These are phyloP conservation scores for Dioscorea alata DNA, from an alignment of 106 monocot species.

Conservation along the genomic window DNA sequence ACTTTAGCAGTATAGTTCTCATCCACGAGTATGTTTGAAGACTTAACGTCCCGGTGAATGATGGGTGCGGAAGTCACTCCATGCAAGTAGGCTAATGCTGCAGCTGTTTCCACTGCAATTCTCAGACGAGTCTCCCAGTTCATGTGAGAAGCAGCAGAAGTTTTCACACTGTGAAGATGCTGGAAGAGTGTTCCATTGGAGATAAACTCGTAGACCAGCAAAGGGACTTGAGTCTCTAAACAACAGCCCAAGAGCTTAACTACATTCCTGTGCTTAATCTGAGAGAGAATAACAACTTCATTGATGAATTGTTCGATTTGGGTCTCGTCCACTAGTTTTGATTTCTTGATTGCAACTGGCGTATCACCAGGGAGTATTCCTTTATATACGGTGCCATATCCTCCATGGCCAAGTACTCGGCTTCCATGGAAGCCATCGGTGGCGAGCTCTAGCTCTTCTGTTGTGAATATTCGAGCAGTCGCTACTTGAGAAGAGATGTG, in stretches of 20 bases:
- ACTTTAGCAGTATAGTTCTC: slow-evolving; percentile 35
- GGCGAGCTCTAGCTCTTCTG: slow-evolving; percentile 32
- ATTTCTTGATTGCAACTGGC: slow-evolving; percentile 43
- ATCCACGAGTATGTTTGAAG: slow-evolving; percentile 37
- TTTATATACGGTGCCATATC: slow-evolving; percentile 45
- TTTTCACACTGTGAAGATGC: slow-evolving; percentile 12
- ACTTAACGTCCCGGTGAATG: slow-evolving; percentile 46
- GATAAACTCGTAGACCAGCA: slow-evolving; percentile 52
- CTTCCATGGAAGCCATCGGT: slow-evolving; percentile 26
- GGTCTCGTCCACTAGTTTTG: slow-evolving; percentile 20
- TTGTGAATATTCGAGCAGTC: slow-evolving; percentile 20
- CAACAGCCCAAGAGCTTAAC: slow-evolving; percentile 46
- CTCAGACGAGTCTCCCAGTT: slow-evolving; percentile 36
- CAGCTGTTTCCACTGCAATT: slow-evolving; percentile 24
- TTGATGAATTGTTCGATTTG: slow-evolving; percentile 46
- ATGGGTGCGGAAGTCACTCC: slow-evolving; percentile 19
- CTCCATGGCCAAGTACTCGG: slow-evolving; percentile 38
- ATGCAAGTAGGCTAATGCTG: slow-evolving; percentile 38
- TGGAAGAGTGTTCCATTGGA: slow-evolving; percentile 46
- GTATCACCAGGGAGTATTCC: slow-evolving; percentile 19
- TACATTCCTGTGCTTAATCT: slow-evolving; percentile 32
- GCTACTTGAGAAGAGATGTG: slow-evolving; percentile 15
- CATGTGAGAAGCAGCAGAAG: background rate
- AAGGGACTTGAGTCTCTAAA: slow-evolving; percentile 36
- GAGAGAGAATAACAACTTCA: slow-evolving; percentile 41